Evolutionary conservation across 164 flowering plant species (phyloP).

Genomic region (Vitis cinerea): DNA sequence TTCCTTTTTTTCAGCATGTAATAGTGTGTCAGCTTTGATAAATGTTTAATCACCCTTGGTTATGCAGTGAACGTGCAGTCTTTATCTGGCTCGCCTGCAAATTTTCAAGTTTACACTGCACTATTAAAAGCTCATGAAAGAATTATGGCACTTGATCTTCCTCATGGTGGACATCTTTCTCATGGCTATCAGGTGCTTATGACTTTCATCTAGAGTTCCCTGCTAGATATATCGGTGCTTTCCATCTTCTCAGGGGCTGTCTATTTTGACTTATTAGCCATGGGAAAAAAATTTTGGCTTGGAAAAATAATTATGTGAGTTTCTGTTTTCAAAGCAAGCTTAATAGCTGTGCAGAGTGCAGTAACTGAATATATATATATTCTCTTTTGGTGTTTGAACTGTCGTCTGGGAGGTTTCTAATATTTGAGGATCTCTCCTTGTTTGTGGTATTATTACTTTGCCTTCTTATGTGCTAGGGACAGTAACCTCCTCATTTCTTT

Average conservation of each 20-base stretch:
- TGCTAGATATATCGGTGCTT: not conserved
- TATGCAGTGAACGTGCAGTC: slow-evolving; percentile 95
- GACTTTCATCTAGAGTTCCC: not conserved
- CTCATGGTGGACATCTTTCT: slow-evolving; percentile 95
- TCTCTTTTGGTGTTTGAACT: not conserved
- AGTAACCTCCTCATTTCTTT: slow-evolving; percentile 3
- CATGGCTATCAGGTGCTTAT: slow-evolving; percentile 83
- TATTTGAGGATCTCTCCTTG: not conserved
- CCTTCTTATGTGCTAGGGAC: not conserved
- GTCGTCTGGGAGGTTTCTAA: not conserved
- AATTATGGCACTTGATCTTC: slow-evolving; percentile 99
- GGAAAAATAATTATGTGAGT: no score
- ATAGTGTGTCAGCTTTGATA: not conserved
- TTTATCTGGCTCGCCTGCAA: slow-evolving; percentile 93
- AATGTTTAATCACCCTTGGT: not conserved
- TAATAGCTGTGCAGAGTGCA: no score
- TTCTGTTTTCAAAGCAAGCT: no score
- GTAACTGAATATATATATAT: no score
- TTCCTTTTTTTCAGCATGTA: no score
- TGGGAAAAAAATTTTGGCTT: no score
- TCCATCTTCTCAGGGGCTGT: no score
- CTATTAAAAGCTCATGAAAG: slow-evolving; percentile 94
- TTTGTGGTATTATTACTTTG: not conserved
- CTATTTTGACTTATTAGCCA: no score
- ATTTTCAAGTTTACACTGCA: slow-evolving; percentile 97